phyloP scores from a whole-genome alignment of 1,139 yeast genomes.

The Debaryomyces subglobosus region DNA sequence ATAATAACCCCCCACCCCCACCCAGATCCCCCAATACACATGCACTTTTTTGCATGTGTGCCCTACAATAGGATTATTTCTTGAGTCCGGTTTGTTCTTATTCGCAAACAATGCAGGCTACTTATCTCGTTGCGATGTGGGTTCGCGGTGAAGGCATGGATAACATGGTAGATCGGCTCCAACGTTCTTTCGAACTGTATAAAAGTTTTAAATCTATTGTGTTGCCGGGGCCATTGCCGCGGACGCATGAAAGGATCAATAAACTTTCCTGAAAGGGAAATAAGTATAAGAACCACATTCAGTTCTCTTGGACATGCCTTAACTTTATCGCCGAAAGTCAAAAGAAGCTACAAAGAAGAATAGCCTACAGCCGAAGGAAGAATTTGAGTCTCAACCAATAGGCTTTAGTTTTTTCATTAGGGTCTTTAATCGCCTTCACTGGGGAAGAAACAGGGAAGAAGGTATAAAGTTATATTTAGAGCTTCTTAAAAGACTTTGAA shows the following conservation, averaged over 20 bases:
- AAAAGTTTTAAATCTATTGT: background rate
- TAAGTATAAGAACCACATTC: background rate
- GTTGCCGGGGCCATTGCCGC: background rate
- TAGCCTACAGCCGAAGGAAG: background rate
- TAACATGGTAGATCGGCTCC: background rate
- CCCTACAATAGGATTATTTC: too few species aligned
- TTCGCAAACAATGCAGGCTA: too few species aligned
- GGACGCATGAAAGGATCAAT: background rate
- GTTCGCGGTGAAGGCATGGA: background rate
- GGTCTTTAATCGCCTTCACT: background rate
- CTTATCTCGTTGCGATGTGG: background rate
- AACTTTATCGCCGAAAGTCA: background rate
- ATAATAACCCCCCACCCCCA: too few species aligned
- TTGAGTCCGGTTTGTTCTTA: too few species aligned
- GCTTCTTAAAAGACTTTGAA: background rate
- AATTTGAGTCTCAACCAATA: background rate
- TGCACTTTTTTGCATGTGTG: too few species aligned
- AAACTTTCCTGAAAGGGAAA: background rate
- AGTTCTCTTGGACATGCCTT: background rate
- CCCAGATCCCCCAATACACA: too few species aligned
- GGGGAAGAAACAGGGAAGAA: background rate
- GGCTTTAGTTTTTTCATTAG: background rate
- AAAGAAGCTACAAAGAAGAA: background rate
- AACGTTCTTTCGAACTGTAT: background rate
- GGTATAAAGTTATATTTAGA: background rate